Conservation (phyloP, 305 asterid species). For the Ilex paraguariensis region DNA sequence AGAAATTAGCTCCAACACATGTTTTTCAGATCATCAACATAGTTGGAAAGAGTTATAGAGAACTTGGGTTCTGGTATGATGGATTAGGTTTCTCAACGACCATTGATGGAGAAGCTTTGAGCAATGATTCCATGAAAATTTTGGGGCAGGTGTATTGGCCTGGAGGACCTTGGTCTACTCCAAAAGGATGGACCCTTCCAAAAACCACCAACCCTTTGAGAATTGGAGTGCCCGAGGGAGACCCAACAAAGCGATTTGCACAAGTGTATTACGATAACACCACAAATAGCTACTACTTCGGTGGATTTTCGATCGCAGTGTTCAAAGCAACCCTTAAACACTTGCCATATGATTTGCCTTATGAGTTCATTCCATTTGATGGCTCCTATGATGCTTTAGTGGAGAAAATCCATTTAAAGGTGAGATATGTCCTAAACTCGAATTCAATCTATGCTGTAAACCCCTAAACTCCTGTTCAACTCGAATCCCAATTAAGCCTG, state of each 20-base stretch:
- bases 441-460: too few species aligned
- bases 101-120: neutral
- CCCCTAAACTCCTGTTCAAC: too few species aligned
- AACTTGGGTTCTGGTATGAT: conserved; percentile 29
- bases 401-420: conserved; percentile 26
- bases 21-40: conserved; percentile 27
- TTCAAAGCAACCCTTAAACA: conserved; percentile 11
- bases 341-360: conserved; percentile 15
- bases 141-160: conserved; percentile 32
- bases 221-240: conserved; percentile 27
- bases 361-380: conserved; percentile 14
- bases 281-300: conserved; percentile 1
- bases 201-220: conserved; percentile 14
- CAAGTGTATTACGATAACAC: conserved; percentile 13
- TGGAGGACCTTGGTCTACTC: conserved; percentile 18
- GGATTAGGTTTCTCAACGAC: conserved; percentile 22
- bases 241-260: conserved; percentile 20
- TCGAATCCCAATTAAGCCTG: too few species aligned
- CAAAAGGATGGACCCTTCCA: conserved; percentile 37
- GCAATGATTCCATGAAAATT: conserved; percentile 18
- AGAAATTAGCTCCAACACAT: conserved; percentile 13
- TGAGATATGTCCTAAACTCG: neutral
- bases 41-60: conserved; percentile 23
- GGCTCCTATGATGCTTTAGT: conserved; percentile 27
- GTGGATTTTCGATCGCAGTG: conserved; percentile 31